Evolutionary conservation across 768 basidiomycete genomes (phyloP), one percentile per base, ranked within the genome.

Genomic region (Pilatotrama ljubarskyi): DNA sequence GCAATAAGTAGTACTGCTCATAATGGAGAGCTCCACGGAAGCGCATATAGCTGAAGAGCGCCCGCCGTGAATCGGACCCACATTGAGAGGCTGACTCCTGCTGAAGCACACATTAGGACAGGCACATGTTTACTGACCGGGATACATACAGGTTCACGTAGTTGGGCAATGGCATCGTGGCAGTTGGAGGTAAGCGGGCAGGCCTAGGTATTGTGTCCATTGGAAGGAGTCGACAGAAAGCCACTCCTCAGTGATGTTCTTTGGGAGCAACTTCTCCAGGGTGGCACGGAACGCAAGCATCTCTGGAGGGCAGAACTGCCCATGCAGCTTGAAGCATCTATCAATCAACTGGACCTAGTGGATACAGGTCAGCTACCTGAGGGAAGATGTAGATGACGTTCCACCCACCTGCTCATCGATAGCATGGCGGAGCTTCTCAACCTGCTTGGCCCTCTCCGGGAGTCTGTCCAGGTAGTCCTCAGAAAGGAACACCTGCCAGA

Each of bases 281-380:
- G 93, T 93, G 59, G 88, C 87, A 70, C 98, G 95, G 82, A 98
- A 98, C 5, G 86, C 83, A n/a, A 89, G 76, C 82, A 97, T 96
- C 71, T 95, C 93, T 11, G 85, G 82, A 0, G 91, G 84, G 69
- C 93, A 95, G 29, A 96, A 75, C 44, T 85, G 80, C 2, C 85
- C 86, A 69, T 98, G 95, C 5, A 98, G 80, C 65, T 84, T 85
- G 52, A 98, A 79, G 69, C 93, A 95, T 52, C 83, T 84, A 62
- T 94, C 90, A 48, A 98, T 90, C 49, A 88, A 83, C 44, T 87
- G 85, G 35, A 90, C 86, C 86, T 93, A 65, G 11, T 18, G 24
- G 9, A 58, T 43, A 25, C 43, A n/a, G 32, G 42, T 58, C 29
- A 40, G 25, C 10, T 20, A 38, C n/a, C 11, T 57, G 46, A 47